Evolutionary conservation across 768 basidiomycete species (phyloP).

Genomic region (Boletus rubroflammeus): DNA sequence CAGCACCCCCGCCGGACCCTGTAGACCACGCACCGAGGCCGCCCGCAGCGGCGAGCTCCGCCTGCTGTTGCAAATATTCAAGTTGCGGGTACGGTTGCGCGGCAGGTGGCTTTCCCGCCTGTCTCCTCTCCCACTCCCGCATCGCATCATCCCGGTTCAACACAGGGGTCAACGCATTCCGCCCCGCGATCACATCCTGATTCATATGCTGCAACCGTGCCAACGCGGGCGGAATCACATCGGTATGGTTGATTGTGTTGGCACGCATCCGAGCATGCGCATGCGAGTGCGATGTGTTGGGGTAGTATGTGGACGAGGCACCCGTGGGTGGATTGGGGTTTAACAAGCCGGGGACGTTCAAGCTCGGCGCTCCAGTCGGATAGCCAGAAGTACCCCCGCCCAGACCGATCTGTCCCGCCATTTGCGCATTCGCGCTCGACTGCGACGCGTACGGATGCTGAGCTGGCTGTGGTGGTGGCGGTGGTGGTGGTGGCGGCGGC

Average conservation of each 20-base stretch:
- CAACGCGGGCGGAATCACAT: slow-evolving; percentile 90
- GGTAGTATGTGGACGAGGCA: slow-evolving; percentile 64
- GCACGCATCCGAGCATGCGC: slow-evolving; percentile 65
- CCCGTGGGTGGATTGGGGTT: slow-evolving; percentile 44
- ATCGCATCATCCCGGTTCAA: slow-evolving; percentile 93
- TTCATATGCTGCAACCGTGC: slow-evolving; percentile 88
- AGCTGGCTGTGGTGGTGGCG: slow-evolving; percentile 16
- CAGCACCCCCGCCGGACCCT: slow-evolving; percentile 14
- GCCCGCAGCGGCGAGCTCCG: slow-evolving; percentile 68
- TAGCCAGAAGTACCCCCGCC: slow-evolving; percentile 17
- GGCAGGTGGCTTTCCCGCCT: slow-evolving; percentile 66
- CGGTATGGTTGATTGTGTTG: slow-evolving; percentile 86
- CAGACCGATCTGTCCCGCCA: slow-evolving; percentile 18
- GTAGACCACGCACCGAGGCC: slow-evolving; percentile 57
- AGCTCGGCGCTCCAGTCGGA: slow-evolving; percentile 11
- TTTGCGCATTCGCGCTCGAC: slow-evolving; percentile 17
- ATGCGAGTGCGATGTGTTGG: slow-evolving; percentile 28
- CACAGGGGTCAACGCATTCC: slow-evolving; percentile 89
- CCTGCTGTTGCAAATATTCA: slow-evolving; percentile 91
- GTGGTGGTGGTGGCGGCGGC: slow-evolving; percentile 28
- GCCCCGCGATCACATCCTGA: slow-evolving; percentile 64
- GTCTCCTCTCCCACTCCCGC: slow-evolving; percentile 93
- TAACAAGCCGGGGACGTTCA: slow-evolving; percentile 27
- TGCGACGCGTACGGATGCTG: slow-evolving; percentile 29
- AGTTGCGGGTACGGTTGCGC: slow-evolving; percentile 84